Base-by-base conservation (phyloP, 202 grass and related monocot species). In the Saccharum hybrid region DNA sequence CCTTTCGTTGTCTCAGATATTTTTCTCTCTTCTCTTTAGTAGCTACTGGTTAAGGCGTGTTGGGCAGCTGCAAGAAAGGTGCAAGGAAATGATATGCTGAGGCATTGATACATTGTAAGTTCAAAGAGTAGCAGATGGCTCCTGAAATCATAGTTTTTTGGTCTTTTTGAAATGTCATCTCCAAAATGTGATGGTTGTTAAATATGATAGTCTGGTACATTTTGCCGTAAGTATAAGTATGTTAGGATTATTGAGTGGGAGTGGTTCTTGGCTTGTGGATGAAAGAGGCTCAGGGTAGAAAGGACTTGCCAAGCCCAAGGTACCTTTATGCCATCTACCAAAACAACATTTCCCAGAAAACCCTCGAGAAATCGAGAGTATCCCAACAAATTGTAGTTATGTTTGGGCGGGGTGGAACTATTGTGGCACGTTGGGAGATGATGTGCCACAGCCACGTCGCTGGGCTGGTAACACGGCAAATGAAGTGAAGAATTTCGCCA, bases 91-190 rank as follows among this genome's bases (percentile, higher is more conserved):
- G 67, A 39, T 78, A 68, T 63, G 66, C 14, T 72, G 73, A 86
- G 49, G 45, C 67, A 86, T 78, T 52, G 73, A 66, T 86, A 52
- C 83, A 86, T 82, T 84, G 67, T 40, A 67, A 11, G 60, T 86
- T 68, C 52, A 79, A 82, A 82, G 75, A 75, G 85, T 82, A 76
- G 77, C 0, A 61, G 67, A 75, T 72, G 66, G 28, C 62, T 51
- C 46, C 18, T 60, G 28, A 66, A 77, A 80, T 68, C 66, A 66
- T 76, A 65, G 57, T 72, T 87, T 87, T 82, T 82, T 72, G 22
- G 51, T 61, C 4, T 10, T 72, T 78, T 77, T 63, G 30, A 76
- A 77, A 54, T 63, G 52, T 63, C 71, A 51, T 21, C 39, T 60
- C 71, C 63, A 49, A 86, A 81, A 76, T 76, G 66, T 60, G 78